phyloP scores from a whole-genome alignment of 768 basidiomycete species.

The Lactifluus piperatus region DNA sequence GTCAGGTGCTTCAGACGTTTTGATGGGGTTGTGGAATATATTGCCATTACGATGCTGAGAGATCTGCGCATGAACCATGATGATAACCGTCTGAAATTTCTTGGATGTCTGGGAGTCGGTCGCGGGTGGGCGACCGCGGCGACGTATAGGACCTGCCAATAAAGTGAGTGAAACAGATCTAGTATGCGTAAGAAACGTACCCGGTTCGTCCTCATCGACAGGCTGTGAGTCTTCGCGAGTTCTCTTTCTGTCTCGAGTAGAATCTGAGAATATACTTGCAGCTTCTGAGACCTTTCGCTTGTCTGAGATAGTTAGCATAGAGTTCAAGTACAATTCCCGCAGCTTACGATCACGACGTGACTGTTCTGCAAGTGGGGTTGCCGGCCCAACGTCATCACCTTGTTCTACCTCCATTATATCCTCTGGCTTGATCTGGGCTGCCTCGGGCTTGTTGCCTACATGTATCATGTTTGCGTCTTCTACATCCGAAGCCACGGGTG shows the following conservation, averaged over 20 bases:
- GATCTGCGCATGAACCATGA: constrained; percentile 73
- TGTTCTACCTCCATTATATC: constrained; percentile 8
- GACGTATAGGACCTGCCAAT: constrained; percentile 18
- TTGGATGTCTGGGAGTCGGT: constrained; percentile 34
- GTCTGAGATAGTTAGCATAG: constrained; percentile 30
- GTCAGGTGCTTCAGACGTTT: constrained; percentile 78
- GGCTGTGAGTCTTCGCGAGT: constrained; percentile 61
- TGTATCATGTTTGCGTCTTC: neutral
- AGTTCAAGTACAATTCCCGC: neutral
- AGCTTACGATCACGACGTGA: constrained; percentile 17
- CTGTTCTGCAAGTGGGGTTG: constrained; percentile 5
- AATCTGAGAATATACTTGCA: constrained; percentile 36
- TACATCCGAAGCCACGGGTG: neutral
- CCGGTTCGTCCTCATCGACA: constrained; percentile 53
- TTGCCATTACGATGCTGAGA: constrained; percentile 81
- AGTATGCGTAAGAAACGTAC: constrained; percentile 10
- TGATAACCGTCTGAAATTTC: constrained; percentile 78
- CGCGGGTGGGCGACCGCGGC: constrained; percentile 20
- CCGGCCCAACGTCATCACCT: neutral
- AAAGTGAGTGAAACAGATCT: neutral
- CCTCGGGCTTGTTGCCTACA: neutral
- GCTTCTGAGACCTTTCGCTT: constrained; percentile 58
- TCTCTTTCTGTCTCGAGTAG: constrained; percentile 46
- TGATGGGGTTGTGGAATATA: constrained; percentile 88
- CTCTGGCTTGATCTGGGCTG: neutral